Evolutionary conservation across 768 basidiomycete genomes (phyloP).

Genomic region (Hygrophorus russula): DNA sequence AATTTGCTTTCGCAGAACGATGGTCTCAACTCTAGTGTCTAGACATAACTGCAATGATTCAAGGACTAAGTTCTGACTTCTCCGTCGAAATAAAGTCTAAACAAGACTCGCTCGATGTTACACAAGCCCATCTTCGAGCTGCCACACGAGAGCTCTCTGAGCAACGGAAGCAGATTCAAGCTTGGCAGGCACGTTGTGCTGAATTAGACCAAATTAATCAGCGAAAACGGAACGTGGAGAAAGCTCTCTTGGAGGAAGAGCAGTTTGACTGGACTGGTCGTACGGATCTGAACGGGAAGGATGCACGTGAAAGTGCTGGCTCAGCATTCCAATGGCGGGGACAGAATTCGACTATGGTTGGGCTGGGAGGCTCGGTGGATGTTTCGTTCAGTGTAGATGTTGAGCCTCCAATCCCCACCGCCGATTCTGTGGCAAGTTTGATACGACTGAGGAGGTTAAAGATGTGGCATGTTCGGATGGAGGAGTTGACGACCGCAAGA

Average conservation of each 20-base stretch:
- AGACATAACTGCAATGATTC: slow-evolving; percentile 86
- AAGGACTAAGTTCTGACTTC: slow-evolving; percentile 69
- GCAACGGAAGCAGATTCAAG: slow-evolving; percentile 74
- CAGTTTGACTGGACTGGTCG: slow-evolving; percentile 86
- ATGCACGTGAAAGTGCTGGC: slow-evolving; percentile 31
- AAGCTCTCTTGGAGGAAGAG: slow-evolving; percentile 69
- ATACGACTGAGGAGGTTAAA: slow-evolving; percentile 67
- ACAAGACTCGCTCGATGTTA: slow-evolving; percentile 79
- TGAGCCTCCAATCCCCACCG: slow-evolving; percentile 59
- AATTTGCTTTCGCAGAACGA: neutral
- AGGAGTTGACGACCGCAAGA: slow-evolving; percentile 60
- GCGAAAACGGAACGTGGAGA: slow-evolving; percentile 74
- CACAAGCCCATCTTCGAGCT: slow-evolving; percentile 76
- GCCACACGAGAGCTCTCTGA: slow-evolving; percentile 88
- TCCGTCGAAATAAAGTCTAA: slow-evolving; percentile 75
- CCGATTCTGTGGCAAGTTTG: slow-evolving; percentile 47
- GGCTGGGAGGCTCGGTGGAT: slow-evolving; percentile 54
- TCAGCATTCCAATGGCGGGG: slow-evolving; percentile 69
- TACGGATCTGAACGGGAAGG: slow-evolving; percentile 29
- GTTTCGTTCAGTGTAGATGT: slow-evolving; percentile 53
- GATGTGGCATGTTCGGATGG: slow-evolving; percentile 75
- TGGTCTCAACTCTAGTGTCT: slow-evolving; percentile 4
- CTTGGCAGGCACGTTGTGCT: slow-evolving; percentile 59
- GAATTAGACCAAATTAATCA: slow-evolving; percentile 78
- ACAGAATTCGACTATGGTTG: slow-evolving; percentile 52